Base-by-base conservation (phyloP, 495 filamentous ascomycete genomes). In the Lasiosphaeria miniovina region DNA sequence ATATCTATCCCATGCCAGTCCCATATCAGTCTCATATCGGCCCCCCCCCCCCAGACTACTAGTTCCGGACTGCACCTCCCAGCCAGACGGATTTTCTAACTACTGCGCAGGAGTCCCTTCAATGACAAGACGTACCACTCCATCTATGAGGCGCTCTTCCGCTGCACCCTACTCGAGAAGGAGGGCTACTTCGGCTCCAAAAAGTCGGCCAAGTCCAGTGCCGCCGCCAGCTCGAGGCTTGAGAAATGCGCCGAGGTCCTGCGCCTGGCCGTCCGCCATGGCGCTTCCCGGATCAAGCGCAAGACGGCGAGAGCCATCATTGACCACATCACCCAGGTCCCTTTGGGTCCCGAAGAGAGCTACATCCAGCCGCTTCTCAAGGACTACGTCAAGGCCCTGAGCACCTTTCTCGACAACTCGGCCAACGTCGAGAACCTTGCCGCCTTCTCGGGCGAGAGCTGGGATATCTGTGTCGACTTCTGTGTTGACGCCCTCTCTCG, bases 141-240 rank as follows among this genome's bases (percentile, higher is more conserved):
- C 51, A 85, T 97, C 34, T 91, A 88, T 61, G 91, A 97, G 66
- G 82, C 84, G 0, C 74, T 98, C 14, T 97, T 97, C 66, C 77
- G 80, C 41, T 86, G 84, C 61, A 74, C 85, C 7, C 76, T 86
- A 17, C 66, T 76, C 10, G 91, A 97, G 59, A 88, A 86, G 66
- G 77, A 86, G 33, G 60, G 75, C 31, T 90, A 85, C 65, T 80
- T 85, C 53, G 65, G 65, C 41, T 77, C 77, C 57, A 80, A 83
- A 40, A 84, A 80, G 59, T 77, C 75, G 34, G 65, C 70, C 46
- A 65, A 60, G 34, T 81, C 73, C 73, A 51, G 80, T 71, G 53
- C 77, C 71, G 60, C 67, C 71, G 77, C 82, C 45, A 71, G 76
- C 34, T 71, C 77, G 11, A 84, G 90, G 35, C 81, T 98, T 12